A percentile compares a stretch with the other conserved stretches of the same genome.
phyloP scores from a whole-genome alignment of 805 yeast genomes.

The Aciculoconidium aculeatum region DNA sequence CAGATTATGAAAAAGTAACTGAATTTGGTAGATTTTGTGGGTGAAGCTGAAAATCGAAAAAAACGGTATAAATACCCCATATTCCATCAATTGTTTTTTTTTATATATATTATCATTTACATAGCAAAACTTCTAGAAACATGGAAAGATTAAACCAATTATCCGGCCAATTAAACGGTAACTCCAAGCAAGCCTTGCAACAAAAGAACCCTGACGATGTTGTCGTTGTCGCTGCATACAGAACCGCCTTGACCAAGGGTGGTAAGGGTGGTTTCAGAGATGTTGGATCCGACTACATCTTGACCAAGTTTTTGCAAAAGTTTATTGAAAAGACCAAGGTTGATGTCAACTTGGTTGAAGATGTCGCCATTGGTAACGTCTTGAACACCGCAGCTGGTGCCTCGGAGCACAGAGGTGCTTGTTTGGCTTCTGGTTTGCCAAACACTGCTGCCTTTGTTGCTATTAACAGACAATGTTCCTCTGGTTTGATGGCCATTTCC shows the following conservation, averaged over 20 bases:
- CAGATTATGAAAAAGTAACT: no score
- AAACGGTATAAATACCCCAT: slow-evolving; percentile 8
- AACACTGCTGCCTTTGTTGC: slow-evolving; percentile 72
- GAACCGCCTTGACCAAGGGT: slow-evolving; percentile 87
- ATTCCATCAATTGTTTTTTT: slow-evolving; percentile 1
- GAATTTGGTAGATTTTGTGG: no score
- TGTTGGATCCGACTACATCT: slow-evolving; percentile 71
- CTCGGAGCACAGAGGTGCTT: slow-evolving; percentile 89
- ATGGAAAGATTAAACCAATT: slow-evolving; percentile 46
- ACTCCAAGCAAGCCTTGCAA: slow-evolving; percentile 35
- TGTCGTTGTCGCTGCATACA: slow-evolving; percentile 82
- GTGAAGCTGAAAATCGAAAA: no score
- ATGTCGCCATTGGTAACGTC: slow-evolving; percentile 87
- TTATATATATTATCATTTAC: no score
- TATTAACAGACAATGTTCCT: slow-evolving; percentile 90
- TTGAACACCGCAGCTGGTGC: slow-evolving; percentile 92
- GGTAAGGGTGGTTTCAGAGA: slow-evolving; percentile 84
- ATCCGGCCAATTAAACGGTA: slow-evolving; percentile 38
- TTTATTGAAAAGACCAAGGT: slow-evolving; percentile 50
- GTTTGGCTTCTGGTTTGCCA: slow-evolving; percentile 87
- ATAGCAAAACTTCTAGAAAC: not conserved
- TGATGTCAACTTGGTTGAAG: slow-evolving; percentile 58
- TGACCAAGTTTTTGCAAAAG: slow-evolving; percentile 58
- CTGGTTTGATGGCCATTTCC: slow-evolving; percentile 86
- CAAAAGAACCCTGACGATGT: slow-evolving; percentile 79